Conservation (phyloP, 192 early-diverging fungal species). For the Gonapodya prolifera region DNA sequence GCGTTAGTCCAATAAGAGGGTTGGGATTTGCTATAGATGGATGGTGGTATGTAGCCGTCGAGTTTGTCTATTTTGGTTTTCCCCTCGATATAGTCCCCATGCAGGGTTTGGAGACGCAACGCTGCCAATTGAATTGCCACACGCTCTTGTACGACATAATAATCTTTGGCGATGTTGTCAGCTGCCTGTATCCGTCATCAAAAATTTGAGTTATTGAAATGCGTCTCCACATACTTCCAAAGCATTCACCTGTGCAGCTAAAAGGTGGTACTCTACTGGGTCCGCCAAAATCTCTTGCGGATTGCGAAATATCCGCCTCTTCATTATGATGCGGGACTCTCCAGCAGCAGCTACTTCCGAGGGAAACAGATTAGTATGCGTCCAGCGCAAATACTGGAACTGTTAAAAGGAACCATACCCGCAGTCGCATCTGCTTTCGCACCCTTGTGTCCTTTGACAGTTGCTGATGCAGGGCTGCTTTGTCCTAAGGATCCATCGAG, state of each 20-base stretch:
- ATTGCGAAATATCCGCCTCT: slow-evolving; percentile 36
- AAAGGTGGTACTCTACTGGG: slow-evolving; percentile 26
- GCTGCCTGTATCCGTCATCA: slow-evolving; percentile 30
- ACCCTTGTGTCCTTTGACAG: slow-evolving; percentile 12
- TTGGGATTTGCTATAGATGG: slow-evolving; percentile 22
- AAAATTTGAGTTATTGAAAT: not conserved
- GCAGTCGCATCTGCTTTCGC: slow-evolving; percentile 10
- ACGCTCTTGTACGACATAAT: slow-evolving; percentile 25
- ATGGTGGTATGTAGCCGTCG: slow-evolving; percentile 19
- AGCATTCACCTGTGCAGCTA: not conserved
- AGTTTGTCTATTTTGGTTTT: slow-evolving; percentile 17
- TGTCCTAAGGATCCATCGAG: slow-evolving; percentile 12
- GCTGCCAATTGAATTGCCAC: slow-evolving; percentile 32
- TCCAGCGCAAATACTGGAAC: not conserved
- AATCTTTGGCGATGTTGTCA: slow-evolving; percentile 27
- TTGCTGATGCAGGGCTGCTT: slow-evolving; percentile 9
- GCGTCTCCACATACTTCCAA: not conserved
- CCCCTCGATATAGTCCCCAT: slow-evolving; percentile 27
- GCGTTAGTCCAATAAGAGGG: slow-evolving; percentile 22
- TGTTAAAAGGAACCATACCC: not conserved
- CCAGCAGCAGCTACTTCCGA: not conserved
- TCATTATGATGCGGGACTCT: slow-evolving; percentile 19
- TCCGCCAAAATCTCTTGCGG: slow-evolving; percentile 20
- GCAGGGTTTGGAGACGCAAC: slow-evolving; percentile 24
- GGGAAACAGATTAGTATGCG: not conserved